phyloP scores from a whole-genome alignment of 2,329 filamentous ascomycete species.

The Trichoderma sp. region DNA sequence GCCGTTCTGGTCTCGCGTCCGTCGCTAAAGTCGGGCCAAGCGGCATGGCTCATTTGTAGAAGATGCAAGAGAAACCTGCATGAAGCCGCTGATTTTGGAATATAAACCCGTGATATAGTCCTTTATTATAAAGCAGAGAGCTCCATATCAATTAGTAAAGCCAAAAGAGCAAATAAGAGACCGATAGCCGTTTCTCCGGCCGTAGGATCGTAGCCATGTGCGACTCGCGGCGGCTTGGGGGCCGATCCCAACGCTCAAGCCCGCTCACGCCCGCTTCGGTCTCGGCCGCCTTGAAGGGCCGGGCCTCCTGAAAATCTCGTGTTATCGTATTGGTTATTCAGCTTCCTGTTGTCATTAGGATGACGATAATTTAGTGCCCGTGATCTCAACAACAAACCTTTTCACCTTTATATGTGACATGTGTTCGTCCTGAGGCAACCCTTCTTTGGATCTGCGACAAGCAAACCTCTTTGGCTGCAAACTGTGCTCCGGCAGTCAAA shows the following conservation, averaged over 20 bases:
- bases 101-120: background rate
- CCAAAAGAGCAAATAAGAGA: background rate
- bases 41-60: background rate
- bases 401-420: background rate
- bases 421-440: background rate
- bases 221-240: background rate
- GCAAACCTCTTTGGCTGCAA: background rate
- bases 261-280: background rate
- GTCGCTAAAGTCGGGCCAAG: background rate
- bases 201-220: background rate
- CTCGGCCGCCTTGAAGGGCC: constrained; percentile 12
- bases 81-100: background rate
- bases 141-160: background rate
- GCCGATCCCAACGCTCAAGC: background rate
- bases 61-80: background rate
- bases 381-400: background rate
- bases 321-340: background rate
- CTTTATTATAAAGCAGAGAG: background rate
- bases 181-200: background rate
- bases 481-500: background rate
- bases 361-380: background rate
- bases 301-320: constrained; percentile 10
- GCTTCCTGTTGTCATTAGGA: background rate
- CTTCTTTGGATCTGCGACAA: background rate
- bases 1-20: background rate